Evolutionary conservation across 495 filamentous ascomycete species (phyloP), one percentile per base, ranked within the genome.

Genomic region (Evernia prunastri): DNA sequence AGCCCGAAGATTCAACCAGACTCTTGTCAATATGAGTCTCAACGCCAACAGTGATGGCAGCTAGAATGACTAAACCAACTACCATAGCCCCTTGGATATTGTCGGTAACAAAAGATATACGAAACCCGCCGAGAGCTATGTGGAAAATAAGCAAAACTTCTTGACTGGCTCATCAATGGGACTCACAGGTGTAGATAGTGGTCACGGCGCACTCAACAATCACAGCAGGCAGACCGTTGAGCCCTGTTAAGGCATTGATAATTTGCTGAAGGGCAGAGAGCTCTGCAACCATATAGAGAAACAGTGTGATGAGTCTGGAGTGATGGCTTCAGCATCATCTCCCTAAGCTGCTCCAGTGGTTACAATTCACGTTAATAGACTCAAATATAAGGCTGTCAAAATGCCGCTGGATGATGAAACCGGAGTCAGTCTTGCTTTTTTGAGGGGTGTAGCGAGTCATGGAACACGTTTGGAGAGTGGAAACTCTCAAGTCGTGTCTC

Each of bases 251-350:
- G n/a, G 82, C 77, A 58, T 73, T 84, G 67, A 91, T 77, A 58
- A 91, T 89, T 70, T 90, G 88, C 58, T 88, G 86, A 27, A 91
- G 72, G 12, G 87, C 84, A 36, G 86, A 89, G 51, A 91, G 78
- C 72, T 91, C 88, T 13, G 88, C 84, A 10, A 91, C 85, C 89
- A 91, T 91, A 77, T 90, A 91, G 37, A 91, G 70, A 68, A 91
- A 91, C 63, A 91, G 78, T 3, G 89, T 90, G 51, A 88, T 82
- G n/a, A 90, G 66, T 10, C 79, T 81, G 54, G 11, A 31, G 17
- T 18, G 18, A 36, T 17, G 18, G 13, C 43, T n/a, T 66, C 29
- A 54, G 49, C 23, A 63, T 25, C 17, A 31, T 25, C 43, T 45
- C 35, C 63, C 20, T 11, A 11, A 4, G 8, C 31, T 8, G 7